Evolutionary conservation across 2,329 filamentous ascomycete species (phyloP).

Genomic region (Dothideomycetidae sp.): DNA sequence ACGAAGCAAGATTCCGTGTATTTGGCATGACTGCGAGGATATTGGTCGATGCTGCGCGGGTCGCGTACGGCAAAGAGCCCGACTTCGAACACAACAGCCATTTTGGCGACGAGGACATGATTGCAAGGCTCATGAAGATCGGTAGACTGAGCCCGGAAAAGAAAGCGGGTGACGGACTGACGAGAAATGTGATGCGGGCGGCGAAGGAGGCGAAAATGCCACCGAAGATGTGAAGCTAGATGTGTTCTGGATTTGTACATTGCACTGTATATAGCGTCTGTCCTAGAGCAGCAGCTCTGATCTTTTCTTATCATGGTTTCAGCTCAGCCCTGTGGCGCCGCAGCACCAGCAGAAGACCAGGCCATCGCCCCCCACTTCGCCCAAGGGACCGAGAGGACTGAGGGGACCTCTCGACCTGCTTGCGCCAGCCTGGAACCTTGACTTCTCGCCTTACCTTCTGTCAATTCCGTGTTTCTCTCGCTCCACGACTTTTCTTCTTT

Average conservation of each 20-base stretch:
- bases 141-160: constrained; percentile 41
- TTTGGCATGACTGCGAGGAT: constrained; percentile 94
- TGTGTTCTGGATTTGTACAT: no score
- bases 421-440: background rate
- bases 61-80: constrained; percentile 71
- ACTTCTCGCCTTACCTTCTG: no score
- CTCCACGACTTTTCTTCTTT: background rate
- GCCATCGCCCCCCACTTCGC: no score
- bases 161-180: constrained; percentile 34
- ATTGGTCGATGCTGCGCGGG: constrained; percentile 69
- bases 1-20: constrained; percentile 50
- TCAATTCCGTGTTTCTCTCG: no score
- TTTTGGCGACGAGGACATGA: constrained; percentile 54
- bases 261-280: no score
- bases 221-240: no score
- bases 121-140: constrained; percentile 39
- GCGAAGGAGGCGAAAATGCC: background rate
- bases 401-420: no score
- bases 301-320: no score
- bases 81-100: constrained; percentile 63
- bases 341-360: no score
- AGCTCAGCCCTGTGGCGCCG: no score
- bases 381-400: no score
- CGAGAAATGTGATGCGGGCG: constrained; percentile 22
- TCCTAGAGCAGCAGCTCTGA: no score